phyloP scores from a whole-genome alignment of 108 stramenopile genomes.

The Stephanodiscus minutulus region DNA sequence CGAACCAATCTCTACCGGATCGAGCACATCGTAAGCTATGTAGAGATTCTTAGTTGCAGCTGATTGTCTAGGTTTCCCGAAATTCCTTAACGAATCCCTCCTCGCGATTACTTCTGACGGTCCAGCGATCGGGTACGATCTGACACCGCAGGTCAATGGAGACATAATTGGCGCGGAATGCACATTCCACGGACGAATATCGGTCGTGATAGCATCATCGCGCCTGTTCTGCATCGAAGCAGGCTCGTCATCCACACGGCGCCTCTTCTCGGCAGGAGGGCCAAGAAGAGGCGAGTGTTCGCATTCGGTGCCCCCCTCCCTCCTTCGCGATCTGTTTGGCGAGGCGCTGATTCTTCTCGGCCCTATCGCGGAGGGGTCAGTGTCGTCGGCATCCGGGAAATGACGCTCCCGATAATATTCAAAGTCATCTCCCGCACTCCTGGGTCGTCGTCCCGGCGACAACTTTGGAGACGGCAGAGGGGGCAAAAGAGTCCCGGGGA shows the following conservation, averaged over 20 bases:
- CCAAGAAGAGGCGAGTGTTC: neutral
- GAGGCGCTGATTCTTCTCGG: neutral
- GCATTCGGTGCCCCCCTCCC: neutral
- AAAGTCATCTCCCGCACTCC: neutral
- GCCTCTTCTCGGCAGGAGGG: neutral
- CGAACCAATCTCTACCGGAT: conserved; percentile 10
- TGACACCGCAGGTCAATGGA: neutral
- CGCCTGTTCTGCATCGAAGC: neutral
- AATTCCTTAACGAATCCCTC: neutral
- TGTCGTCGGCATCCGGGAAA: neutral
- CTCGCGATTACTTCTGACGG: neutral
- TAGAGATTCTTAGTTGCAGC: neutral
- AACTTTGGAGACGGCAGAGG: neutral
- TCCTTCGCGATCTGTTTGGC: neutral
- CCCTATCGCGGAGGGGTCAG: neutral
- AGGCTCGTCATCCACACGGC: neutral
- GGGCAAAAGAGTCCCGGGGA: neutral
- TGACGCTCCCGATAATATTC: neutral
- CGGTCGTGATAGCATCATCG: neutral
- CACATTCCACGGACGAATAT: neutral
- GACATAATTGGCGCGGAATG: neutral
- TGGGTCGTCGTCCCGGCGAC: neutral
- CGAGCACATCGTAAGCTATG: conserved; percentile 20
- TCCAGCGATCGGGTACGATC: neutral
- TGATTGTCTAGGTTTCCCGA: neutral